Conservation (phyloP, 139 green algal genomes). For the Micromonas commoda region DNA sequence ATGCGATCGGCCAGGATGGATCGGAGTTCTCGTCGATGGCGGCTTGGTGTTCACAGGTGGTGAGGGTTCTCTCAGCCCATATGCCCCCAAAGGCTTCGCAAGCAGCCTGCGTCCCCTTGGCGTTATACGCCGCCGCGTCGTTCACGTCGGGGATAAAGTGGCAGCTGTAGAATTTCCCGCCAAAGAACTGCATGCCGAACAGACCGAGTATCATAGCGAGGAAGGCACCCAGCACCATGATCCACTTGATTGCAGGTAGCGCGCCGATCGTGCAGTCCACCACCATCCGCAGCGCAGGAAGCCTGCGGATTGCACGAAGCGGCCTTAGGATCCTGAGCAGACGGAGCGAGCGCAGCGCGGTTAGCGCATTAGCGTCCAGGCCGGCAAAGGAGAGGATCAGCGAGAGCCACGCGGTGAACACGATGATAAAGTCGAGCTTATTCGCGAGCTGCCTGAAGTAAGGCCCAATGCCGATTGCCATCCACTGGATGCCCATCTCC, state of each 20-base stretch:
- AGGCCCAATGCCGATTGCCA: slow-evolving; percentile 19
- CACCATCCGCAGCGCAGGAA: slow-evolving; percentile 25
- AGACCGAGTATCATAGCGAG: slow-evolving; percentile 25
- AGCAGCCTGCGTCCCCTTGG: too few species aligned
- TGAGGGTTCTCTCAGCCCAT: too few species aligned
- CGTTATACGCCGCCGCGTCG: too few species aligned
- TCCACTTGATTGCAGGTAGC: slow-evolving; percentile 19
- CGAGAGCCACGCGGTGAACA: not conserved
- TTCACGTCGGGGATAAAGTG: too few species aligned
- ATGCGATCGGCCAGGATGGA: too few species aligned
- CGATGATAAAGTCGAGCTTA: slow-evolving; percentile 32
- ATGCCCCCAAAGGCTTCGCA: too few species aligned
- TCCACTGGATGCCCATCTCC: slow-evolving; percentile 36
- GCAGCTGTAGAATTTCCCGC: slow-evolving; percentile 29
- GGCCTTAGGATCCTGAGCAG: slow-evolving; percentile 17
- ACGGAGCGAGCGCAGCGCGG: too few species aligned
- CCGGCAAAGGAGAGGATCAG: not conserved
- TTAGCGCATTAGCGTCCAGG: not conserved
- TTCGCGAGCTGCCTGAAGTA: slow-evolving; percentile 35
- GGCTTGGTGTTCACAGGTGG: too few species aligned
- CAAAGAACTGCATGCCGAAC: slow-evolving; percentile 32
- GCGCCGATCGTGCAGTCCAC: slow-evolving; percentile 5
- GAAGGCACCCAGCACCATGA: slow-evolving; percentile 9
- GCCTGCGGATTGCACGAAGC: slow-evolving; percentile 2
- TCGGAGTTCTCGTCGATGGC: too few species aligned